Percentiles rank a stretch among this genome's conserved stretches.
Conservation (phyloP, 805 yeast genomes). For the Metschnikowia bowlesiae region DNA sequence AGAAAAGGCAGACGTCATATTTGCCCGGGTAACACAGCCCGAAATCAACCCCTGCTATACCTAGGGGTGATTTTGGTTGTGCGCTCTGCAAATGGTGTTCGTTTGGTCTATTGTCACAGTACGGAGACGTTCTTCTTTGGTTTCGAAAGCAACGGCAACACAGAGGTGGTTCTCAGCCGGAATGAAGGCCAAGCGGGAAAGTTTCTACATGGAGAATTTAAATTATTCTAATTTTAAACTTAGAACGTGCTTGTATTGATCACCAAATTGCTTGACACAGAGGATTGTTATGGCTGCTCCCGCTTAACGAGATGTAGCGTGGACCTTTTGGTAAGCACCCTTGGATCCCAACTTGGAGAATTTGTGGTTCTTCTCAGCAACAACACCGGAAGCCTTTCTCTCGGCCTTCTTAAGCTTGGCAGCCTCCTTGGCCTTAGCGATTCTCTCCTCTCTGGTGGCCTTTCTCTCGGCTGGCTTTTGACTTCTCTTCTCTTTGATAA, state of each 20-base stretch:
- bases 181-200: slow-evolving; percentile 4
- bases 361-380: slow-evolving; percentile 51
- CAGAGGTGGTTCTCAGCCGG: slow-evolving; percentile 17
- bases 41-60: slow-evolving; percentile 18
- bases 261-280: slow-evolving; percentile 8
- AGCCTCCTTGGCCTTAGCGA: slow-evolving; percentile 77
- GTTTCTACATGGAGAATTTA: slow-evolving; percentile 16
- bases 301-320: slow-evolving; percentile 90
- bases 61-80: slow-evolving; percentile 28
- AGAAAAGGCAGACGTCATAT: slow-evolving; percentile 7
- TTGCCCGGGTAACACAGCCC: slow-evolving; percentile 12
- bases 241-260: slow-evolving; percentile 11
- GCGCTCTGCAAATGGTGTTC: background rate
- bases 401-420: slow-evolving; percentile 89
- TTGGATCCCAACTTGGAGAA: slow-evolving; percentile 89
- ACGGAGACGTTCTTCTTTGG: slow-evolving; percentile 23
- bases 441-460: slow-evolving; percentile 93
- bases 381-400: slow-evolving; percentile 88
- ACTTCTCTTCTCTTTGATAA: slow-evolving; percentile 96
- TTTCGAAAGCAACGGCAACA: slow-evolving; percentile 11
- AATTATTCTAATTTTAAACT: background rate
- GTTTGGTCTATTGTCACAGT: slow-evolving; percentile 17
- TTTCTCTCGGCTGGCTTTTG: slow-evolving; percentile 96
- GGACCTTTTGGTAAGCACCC: slow-evolving; percentile 97
- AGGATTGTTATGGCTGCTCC: slow-evolving; percentile 5